A percentile compares a stretch with the other conserved stretches of the same genome.
Conservation (phyloP, 805 yeast genomes). For the Metschnikowia koreensis region DNA sequence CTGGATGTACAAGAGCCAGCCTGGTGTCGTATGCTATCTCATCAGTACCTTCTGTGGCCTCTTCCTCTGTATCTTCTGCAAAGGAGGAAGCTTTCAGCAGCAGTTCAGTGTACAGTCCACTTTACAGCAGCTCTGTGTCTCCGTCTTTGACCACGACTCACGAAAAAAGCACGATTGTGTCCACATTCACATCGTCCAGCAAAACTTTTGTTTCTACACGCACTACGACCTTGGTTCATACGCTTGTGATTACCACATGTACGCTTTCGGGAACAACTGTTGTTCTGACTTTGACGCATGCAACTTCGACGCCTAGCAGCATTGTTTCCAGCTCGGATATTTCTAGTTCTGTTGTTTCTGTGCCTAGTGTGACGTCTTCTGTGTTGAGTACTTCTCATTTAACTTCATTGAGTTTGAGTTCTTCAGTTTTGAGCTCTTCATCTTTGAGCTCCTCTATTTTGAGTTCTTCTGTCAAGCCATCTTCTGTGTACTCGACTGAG, state of each 20-base stretch:
- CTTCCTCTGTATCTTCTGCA: background rate
- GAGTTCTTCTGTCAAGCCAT: background rate
- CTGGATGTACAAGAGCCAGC: background rate
- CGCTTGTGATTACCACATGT: constrained; percentile 10
- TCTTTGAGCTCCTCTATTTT: background rate
- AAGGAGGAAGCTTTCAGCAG: background rate
- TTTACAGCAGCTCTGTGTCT: background rate
- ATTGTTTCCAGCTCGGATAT: background rate
- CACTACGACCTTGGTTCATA: background rate
- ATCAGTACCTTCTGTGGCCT: background rate
- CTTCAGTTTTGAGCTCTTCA: too few relatives aligned
- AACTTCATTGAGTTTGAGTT: too few relatives aligned
- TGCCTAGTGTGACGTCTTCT: background rate
- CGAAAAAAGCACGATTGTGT: background rate
- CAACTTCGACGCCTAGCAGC: background rate
- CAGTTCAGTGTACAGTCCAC: background rate
- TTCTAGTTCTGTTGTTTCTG: background rate
- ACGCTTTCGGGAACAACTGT: constrained; percentile 7
- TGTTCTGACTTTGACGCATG: constrained; percentile 7
- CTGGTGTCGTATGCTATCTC: background rate
- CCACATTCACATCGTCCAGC: constrained; percentile 5
- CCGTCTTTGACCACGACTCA: constrained; percentile 1
- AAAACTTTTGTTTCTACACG: background rate
- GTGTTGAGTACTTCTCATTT: background rate
- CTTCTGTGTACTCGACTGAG: background rate